Evolutionary conservation across 768 basidiomycete species (phyloP).

Genomic region (Strobilomyces echinocephalus): DNA sequence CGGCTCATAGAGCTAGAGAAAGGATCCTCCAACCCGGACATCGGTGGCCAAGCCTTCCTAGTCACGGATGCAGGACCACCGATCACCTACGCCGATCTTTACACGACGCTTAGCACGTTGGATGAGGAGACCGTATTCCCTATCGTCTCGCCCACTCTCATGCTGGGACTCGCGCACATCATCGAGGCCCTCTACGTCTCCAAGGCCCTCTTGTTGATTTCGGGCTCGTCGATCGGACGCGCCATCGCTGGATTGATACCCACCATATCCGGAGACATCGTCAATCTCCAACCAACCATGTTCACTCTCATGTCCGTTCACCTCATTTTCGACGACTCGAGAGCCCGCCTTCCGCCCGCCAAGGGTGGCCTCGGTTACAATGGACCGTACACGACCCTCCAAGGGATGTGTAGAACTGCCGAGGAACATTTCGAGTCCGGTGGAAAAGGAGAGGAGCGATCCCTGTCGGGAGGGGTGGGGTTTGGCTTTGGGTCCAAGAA

Average conservation of each 20-base stretch:
- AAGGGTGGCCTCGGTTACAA: constrained; percentile 62
- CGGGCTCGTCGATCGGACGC: constrained; percentile 26
- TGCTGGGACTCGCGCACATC: constrained; percentile 59
- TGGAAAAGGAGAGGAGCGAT: constrained; percentile 35
- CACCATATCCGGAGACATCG: constrained; percentile 42
- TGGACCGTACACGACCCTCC: constrained; percentile 53
- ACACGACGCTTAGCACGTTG: constrained; percentile 50
- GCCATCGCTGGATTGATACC: constrained; percentile 40
- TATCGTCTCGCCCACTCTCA: constrained; percentile 51
- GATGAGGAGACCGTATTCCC: constrained; percentile 56
- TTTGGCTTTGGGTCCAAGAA: constrained; percentile 34
- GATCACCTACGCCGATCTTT: constrained; percentile 59
- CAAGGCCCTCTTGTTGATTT: constrained; percentile 37
- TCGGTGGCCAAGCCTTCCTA: constrained; percentile 68
- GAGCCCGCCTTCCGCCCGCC: constrained; percentile 48
- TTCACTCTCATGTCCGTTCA: constrained; percentile 52
- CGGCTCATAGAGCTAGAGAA: constrained; percentile 54
- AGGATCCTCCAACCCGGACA: constrained; percentile 48
- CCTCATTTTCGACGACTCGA: constrained; percentile 62
- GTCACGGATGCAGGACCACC: constrained; percentile 64
- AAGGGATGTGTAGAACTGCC: constrained; percentile 54
- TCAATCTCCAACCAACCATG: constrained; percentile 56
- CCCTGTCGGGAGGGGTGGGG: constrained; percentile 42
- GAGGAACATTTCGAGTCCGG: constrained; percentile 42
- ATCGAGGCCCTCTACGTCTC: constrained; percentile 53